Evolutionary conservation across 306 rosid genomes (phyloP), one percentile per base, ranked within the genome.

Genomic region (Aeschynomene evenia): DNA sequence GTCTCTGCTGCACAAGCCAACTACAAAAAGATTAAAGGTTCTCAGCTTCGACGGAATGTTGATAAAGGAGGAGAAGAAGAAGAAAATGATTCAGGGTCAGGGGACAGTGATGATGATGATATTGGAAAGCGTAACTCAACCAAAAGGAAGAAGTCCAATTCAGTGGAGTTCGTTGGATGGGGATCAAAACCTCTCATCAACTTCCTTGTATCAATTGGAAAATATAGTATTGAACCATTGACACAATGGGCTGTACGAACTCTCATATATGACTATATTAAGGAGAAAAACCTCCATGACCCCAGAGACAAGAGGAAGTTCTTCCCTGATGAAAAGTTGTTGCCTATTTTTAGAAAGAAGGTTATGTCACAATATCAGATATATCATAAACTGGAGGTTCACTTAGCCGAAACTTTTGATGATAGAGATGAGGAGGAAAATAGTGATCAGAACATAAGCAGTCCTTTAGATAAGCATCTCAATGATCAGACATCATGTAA

Each of bases 131-230:
- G 10, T 63, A 56, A 21, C 68, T 31, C 43, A 5, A 33, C 42
- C 24, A 72, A 67, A 54, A 55, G 75, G 61, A 86, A 77, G 59
- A 63, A 21, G n/a, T 39, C 66, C 12, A 73, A 66, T 61, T 29
- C 63, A 37, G 63, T 12, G 36, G 76, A 80, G 26, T 75, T 77
- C 9, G 5, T 16, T 1, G 85, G 85, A 43, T 87, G 92, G 96
- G 88, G 83, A 60, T 92, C 98, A 39, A 82, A 81, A 71, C 82
- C 88, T 46, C 89, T 92, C 26, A 36, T 66, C 36, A 77, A 67
- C 39, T 89, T 92, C 84, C 96, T 92, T 33, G 58, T 29, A 64
- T 92, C 84, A 42, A 72, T 83, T 53, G 87, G 89, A 42, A 80
- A 72, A 54, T 86, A 82, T 56, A 39, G 71, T 76, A 73, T 54